Conservation (phyloP, 306 rosid species). For the Cicer bijugum region DNA sequence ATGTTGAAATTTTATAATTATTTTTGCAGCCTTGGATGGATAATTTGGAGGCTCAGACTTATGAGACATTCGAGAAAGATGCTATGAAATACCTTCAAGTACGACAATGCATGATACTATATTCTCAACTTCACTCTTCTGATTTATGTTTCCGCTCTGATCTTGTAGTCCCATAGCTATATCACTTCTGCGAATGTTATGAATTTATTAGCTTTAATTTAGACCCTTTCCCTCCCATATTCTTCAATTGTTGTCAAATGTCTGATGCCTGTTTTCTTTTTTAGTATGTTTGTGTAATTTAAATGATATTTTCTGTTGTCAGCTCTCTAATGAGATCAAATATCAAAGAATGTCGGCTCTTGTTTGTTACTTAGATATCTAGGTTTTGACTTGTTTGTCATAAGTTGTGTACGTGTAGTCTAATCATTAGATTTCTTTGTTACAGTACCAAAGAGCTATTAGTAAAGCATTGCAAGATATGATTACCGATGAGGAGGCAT, state of each 20-base stretch:
- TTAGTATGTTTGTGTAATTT: background rate
- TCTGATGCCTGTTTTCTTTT: background rate
- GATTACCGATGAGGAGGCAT: no score
- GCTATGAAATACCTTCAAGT: no score
- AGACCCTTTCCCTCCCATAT: background rate
- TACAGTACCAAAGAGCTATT: no score
- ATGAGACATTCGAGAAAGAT: no score
- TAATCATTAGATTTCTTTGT: background rate
- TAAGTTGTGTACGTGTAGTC: conserved; percentile 10
- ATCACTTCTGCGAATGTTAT: background rate
- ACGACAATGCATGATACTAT: conserved; percentile 37
- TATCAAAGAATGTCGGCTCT: background rate
- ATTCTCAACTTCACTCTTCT: conserved; percentile 12
- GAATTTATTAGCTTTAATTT: background rate
- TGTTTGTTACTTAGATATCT: background rate
- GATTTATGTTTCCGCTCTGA: background rate
- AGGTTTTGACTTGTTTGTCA: background rate
- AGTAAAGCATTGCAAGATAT: no score
- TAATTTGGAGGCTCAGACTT: no score
- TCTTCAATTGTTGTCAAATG: background rate
- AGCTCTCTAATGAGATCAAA: conserved; percentile 3
- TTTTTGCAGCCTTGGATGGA: no score
- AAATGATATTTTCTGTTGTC: background rate
- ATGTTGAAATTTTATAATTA: no score
- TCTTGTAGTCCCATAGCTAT: background rate